A percentile compares a stretch with the other conserved stretches of the same genome.
Conservation (phyloP, 2,329 filamentous ascomycete species). For the Trichoderma sp. region DNA sequence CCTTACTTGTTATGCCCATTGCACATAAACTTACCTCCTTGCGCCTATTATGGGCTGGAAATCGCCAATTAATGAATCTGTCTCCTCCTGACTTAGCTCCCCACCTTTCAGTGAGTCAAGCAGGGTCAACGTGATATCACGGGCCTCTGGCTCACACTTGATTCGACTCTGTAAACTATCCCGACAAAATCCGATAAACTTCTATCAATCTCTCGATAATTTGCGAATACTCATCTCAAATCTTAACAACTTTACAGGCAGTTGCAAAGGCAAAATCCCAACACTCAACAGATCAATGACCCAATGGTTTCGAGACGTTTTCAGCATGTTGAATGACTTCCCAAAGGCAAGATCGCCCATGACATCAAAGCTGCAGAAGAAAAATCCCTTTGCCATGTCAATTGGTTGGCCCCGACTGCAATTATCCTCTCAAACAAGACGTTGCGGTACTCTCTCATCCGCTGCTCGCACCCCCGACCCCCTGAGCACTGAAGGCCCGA, state of each 20-base stretch:
- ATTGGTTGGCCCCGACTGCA: not conserved
- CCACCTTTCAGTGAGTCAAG: not conserved
- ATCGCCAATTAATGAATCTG: not conserved
- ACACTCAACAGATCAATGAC: not conserved
- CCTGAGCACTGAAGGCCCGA: not conserved
- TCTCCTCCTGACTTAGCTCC: not conserved
- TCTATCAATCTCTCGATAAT: not conserved
- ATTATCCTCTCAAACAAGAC: not conserved
- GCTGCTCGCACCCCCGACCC: not conserved
- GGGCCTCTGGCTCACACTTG: not conserved
- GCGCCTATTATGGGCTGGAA: not conserved
- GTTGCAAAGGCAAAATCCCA: not conserved
- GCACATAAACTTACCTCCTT: not conserved
- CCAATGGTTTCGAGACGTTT: not conserved
- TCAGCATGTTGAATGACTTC: conserved; percentile 39
- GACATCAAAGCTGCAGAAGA: conserved; percentile 41
- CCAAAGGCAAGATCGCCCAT: conserved; percentile 44
- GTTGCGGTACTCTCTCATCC: not conserved
- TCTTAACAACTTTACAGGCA: not conserved
- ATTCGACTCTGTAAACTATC: not conserved
- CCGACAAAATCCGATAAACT: not conserved
- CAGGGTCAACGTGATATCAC: not conserved
- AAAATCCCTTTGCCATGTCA: conserved; percentile 36
- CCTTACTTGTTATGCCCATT: not conserved
- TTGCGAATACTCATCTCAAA: not conserved